Conservation (phyloP, 2,329 filamentous ascomycete genomes). For the Pseudogymnoascus sp. region DNA sequence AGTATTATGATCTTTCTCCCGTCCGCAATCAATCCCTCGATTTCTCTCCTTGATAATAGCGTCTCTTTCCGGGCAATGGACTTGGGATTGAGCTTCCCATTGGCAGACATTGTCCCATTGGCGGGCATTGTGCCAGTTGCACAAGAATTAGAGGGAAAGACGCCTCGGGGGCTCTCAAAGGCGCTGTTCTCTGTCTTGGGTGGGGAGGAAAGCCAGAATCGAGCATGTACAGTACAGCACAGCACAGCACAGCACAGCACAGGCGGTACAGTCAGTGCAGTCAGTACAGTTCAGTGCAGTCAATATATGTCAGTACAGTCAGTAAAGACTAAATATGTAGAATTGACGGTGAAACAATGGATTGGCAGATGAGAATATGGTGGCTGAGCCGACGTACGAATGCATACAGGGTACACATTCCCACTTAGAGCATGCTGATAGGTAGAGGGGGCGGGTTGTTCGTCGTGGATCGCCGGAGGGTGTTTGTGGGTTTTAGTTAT, state of each 20-base stretch:
- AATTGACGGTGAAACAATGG: background rate
- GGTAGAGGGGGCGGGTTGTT: background rate
- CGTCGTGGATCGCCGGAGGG: background rate
- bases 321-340: background rate
- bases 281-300: background rate
- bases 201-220: background rate
- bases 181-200: background rate
- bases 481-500: background rate
- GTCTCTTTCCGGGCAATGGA: slow-evolving; percentile 16
- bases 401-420: slow-evolving; percentile 5
- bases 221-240: background rate
- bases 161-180: background rate
- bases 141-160: slow-evolving; percentile 1
- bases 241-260: background rate
- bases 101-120: background rate
- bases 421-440: background rate
- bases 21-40: slow-evolving; percentile 77
- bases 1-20: slow-evolving; percentile 74
- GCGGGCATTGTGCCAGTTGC: background rate
- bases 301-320: background rate
- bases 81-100: background rate
- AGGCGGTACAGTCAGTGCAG: background rate
- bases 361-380: background rate
- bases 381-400: slow-evolving; percentile 1
- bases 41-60: slow-evolving; percentile 51